Percentiles rank a stretch among this genome's conserved stretches.
phyloP scores from a whole-genome alignment of 2,329 filamentous ascomycete genomes.

The Cladosporium velox region DNA sequence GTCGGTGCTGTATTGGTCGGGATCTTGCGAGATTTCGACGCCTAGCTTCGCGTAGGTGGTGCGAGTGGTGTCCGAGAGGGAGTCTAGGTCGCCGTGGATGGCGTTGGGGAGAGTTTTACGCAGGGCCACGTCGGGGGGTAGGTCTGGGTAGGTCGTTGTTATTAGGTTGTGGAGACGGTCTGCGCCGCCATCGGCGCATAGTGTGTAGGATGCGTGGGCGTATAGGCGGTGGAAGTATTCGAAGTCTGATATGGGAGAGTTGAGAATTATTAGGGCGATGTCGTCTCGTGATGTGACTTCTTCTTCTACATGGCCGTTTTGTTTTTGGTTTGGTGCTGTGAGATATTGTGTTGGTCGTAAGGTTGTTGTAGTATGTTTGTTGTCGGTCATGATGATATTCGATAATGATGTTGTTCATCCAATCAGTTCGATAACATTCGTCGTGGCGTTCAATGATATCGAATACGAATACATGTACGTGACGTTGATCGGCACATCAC shows the following conservation, averaged over 20 bases:
- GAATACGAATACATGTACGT: neutral
- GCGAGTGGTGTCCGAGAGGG: constrained; percentile 63
- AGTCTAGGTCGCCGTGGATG: constrained; percentile 92
- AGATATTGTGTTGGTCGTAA: constrained; percentile 31
- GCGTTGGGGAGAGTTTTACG: constrained; percentile 48
- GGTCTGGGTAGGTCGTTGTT: constrained; percentile 27
- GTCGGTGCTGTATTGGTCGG: constrained; percentile 87
- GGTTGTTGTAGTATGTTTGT: neutral
- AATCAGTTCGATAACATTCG: neutral
- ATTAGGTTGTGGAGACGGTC: constrained; percentile 68
- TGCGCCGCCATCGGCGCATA: constrained; percentile 91
- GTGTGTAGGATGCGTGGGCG: constrained; percentile 59
- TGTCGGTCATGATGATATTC: neutral
- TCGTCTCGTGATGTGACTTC: constrained; percentile 16
- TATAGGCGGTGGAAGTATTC: constrained; percentile 53
- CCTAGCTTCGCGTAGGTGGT: constrained; percentile 65
- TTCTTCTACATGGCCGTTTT: constrained; percentile 11
- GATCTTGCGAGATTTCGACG: constrained; percentile 66
- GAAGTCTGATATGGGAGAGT: constrained; percentile 60
- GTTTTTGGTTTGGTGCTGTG: constrained; percentile 7
- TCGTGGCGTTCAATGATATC: neutral
- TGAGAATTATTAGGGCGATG: constrained; percentile 58
- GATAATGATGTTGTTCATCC: neutral
- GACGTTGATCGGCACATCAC: neutral
- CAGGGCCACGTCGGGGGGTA: constrained; percentile 26